Evolutionary conservation across 2,329 filamentous ascomycete genomes (phyloP).

Genomic region (Bretziella fagacearum): DNA sequence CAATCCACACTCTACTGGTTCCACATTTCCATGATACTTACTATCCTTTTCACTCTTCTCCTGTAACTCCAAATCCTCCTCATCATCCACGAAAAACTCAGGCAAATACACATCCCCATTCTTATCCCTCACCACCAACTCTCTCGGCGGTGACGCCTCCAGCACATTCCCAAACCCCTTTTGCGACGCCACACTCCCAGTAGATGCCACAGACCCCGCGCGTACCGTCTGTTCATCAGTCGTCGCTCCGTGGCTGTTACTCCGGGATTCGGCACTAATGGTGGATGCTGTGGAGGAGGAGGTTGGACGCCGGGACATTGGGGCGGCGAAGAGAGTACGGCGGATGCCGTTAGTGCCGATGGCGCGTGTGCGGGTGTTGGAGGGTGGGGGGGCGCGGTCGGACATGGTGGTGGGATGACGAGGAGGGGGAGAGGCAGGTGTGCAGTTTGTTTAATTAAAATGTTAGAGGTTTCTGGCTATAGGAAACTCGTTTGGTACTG

Average conservation of each 20-base stretch:
- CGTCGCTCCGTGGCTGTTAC: neutral
- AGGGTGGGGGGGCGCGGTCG: conserved; percentile 1
- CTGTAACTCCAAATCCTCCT: conserved; percentile 37
- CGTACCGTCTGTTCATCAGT: conserved; percentile 4
- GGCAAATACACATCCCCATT: conserved; percentile 43
- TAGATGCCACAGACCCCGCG: conserved; percentile 4
- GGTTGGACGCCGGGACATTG: conserved; percentile 8
- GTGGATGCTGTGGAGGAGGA: conserved; percentile 9
- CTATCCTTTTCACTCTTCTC: conserved; percentile 40
- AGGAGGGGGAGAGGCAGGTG: neutral
- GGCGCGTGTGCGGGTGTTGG: conserved; percentile 6
- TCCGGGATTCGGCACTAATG: neutral
- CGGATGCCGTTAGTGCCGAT: conserved; percentile 9
- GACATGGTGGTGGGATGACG: too few species aligned
- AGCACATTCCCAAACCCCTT: conserved; percentile 6
- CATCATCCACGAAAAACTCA: conserved; percentile 26
- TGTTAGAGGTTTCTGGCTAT: neutral
- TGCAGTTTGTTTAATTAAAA: neutral
- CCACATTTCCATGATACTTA: conserved; percentile 19
- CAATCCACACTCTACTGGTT: conserved; percentile 18
- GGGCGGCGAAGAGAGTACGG: conserved; percentile 10
- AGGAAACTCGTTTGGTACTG: neutral
- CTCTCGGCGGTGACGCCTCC: conserved; percentile 20
- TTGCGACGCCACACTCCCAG: neutral
- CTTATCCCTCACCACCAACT: conserved; percentile 46